Base-by-base conservation (phyloP, 2,329 filamentous ascomycete species). In the Paraphoma sp. region DNA sequence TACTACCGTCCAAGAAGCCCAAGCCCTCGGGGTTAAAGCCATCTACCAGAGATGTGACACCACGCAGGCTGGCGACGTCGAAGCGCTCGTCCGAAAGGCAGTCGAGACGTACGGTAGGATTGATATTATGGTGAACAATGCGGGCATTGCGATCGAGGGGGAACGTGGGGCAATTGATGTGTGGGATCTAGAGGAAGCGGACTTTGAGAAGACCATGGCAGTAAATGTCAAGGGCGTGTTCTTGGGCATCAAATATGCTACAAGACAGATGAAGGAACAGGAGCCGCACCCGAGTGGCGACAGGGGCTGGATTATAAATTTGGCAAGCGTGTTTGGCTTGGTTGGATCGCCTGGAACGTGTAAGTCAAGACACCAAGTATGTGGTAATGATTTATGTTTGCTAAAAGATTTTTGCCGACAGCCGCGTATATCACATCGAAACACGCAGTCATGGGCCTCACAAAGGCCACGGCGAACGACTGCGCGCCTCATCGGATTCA, bases 301-400 rank as follows among this genome's bases (percentile, higher is more conserved):
- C 51, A 71, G 83, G 31, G 85, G 84, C 3, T 75, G 76, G 63
- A 87, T 87, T 62, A 76, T 87, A 56, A 87, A 87, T 63, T 71
- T 85, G 1, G 76, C 83, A 0, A 82, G 79, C 52, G 81, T 86
- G 62, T 79, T 79, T 45, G 83, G 82, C 10, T 48, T 84, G 16
- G 72, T 82, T 6, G 80, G 55, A 60, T 1, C 67, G 60, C 38
- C 55, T 4, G 50, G 44, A 6, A 45, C 41, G 2, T 79, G 81
- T 14, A 38, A 54, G 62, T 63, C 12, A n/a, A n/a, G 29, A 23
- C 2, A 23, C 23, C 23, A 23, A 23, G 23, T 23, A 5, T 23
- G 23, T 23, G 23, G 3, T 5, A 23, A 2, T 23, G 23, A 5
- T 23, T 3, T 23, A 23, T 23, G 23, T 5, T 23, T 23, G 23